A percentile compares a stretch with the other conserved stretches of the same genome.
Evolutionary conservation across 1,139 yeast genomes (phyloP).

Genomic region (Debaryomycetaceae sp.): DNA sequence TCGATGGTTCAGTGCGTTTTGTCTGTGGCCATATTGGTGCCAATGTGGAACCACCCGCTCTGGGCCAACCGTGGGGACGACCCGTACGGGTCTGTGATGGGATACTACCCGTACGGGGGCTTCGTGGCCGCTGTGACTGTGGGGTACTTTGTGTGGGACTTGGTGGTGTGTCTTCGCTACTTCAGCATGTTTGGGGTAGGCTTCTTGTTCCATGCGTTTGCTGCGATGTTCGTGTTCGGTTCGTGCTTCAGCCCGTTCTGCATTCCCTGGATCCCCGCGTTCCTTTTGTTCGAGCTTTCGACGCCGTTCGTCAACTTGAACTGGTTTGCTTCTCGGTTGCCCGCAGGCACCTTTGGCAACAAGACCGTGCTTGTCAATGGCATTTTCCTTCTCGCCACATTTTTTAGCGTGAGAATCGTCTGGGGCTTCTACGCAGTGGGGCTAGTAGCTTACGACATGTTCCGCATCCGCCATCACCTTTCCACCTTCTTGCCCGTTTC

Average conservation of each 20-base stretch:
- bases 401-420: conserved; percentile 73
- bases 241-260: conserved; percentile 49
- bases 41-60: conserved; percentile 54
- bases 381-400: conserved; percentile 58
- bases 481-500: conserved; percentile 26
- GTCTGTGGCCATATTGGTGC: conserved; percentile 52
- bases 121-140: conserved; percentile 67
- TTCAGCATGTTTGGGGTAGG: conserved; percentile 73
- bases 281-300: conserved; percentile 82
- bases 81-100: conserved; percentile 47
- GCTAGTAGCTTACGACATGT: conserved; percentile 53
- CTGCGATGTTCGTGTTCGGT: conserved; percentile 72
- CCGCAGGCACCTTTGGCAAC: conserved; percentile 52
- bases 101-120: conserved; percentile 70
- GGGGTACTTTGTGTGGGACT: conserved; percentile 95
- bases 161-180: conserved; percentile 59
- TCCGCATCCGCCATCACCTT: conserved; percentile 27
- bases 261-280: conserved; percentile 78
- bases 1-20: conserved; percentile 78
- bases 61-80: conserved; percentile 44
- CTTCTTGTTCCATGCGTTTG: conserved; percentile 80
- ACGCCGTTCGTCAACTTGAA: conserved; percentile 91
- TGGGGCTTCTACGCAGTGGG: conserved; percentile 84
- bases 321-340: conserved; percentile 82
- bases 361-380: conserved; percentile 65